phyloP scores from a whole-genome alignment of 1,139 yeast species.

The Kazachstania sp. region DNA sequence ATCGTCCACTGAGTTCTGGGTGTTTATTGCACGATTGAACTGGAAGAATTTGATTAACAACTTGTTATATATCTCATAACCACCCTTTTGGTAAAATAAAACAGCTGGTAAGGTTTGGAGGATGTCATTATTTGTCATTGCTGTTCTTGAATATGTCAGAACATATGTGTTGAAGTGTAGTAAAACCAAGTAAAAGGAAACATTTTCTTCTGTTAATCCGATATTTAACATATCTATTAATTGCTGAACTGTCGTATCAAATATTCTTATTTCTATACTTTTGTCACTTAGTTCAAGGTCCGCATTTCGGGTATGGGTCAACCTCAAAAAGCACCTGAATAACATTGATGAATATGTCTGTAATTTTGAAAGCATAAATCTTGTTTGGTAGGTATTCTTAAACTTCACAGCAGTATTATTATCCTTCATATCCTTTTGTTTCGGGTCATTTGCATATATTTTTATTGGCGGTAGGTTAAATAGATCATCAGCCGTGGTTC shows the following conservation, averaged over 20 bases:
- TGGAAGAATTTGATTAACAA: constrained; percentile 16
- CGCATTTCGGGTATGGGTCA: constrained; percentile 23
- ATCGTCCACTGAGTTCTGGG: constrained; percentile 32
- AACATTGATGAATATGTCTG: constrained; percentile 40
- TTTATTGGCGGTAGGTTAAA: constrained; percentile 32
- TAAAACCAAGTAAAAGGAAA: constrained; percentile 30
- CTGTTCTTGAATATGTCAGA: constrained; percentile 25
- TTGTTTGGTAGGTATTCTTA: constrained; percentile 52
- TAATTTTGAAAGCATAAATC: constrained; percentile 43
- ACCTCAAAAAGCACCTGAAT: constrained; percentile 28
- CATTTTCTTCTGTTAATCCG: constrained; percentile 13
- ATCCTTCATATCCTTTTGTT: constrained; percentile 30
- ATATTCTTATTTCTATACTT: constrained; percentile 23
- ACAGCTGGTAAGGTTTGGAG: constrained; percentile 40
- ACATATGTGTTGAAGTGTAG: constrained; percentile 25
- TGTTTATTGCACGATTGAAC: constrained; percentile 23
- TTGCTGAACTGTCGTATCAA: constrained; percentile 22
- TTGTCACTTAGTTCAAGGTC: constrained; percentile 16
- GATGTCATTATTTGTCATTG: constrained; percentile 25
- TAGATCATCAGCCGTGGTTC: constrained; percentile 34
- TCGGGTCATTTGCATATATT: constrained; percentile 26
- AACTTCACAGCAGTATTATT: constrained; percentile 45
- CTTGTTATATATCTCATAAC: constrained; percentile 29
- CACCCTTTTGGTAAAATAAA: constrained; percentile 41
- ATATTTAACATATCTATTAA: constrained; percentile 19